Base-by-base conservation (phyloP, 2,329 filamentous ascomycete genomes). In the Xylaria sp. region DNA sequence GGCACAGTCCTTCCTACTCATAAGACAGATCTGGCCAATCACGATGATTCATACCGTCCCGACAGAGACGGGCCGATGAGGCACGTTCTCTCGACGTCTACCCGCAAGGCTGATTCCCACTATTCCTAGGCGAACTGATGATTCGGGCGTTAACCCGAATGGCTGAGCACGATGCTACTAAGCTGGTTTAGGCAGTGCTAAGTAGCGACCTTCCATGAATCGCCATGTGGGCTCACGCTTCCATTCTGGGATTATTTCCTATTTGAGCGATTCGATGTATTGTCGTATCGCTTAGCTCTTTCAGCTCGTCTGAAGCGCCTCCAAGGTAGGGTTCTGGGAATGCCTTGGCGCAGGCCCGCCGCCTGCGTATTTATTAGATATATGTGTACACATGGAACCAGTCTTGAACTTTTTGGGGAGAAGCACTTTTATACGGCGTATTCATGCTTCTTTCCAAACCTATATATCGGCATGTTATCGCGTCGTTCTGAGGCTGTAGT, bases 131-230 rank as follows among this genome's bases (percentile, higher is more conserved):
- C 28, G 28, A 23, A 41, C 15, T 45, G 53, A 18, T 15, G 53
- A 59, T 45, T 58, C 57, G 62, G 63, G 18, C 30, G 39, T 56
- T 8, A 45, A 50, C 10, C 66, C 59, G 58, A 55, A 55, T 41
- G 62, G 66, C 66, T 62, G 58, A 68, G 66, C 39, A 65, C 30
- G 36, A 43, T 30, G 25, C 6, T 36, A 13, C 63, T 68, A 68
- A 50, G 36, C 66, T 28, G 8, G 20, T 63, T 68, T 32, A 13
- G 58, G 62, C 9, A 43, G 23, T 20, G 36, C 46, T 39, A 67
- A 63, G 65, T 18, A 23, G 6, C 20, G 52, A 7, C 41, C 28
- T 57, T 48, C 52, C 62, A 32, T 53, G 34, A 45, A 30, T 6
- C 28, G 23, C 20, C 43, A 39, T 32, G 20, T 50, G 23, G 32